Evolutionary conservation across 2,329 filamentous ascomycete genomes (phyloP).

Genomic region (Aspergillus sp.): DNA sequence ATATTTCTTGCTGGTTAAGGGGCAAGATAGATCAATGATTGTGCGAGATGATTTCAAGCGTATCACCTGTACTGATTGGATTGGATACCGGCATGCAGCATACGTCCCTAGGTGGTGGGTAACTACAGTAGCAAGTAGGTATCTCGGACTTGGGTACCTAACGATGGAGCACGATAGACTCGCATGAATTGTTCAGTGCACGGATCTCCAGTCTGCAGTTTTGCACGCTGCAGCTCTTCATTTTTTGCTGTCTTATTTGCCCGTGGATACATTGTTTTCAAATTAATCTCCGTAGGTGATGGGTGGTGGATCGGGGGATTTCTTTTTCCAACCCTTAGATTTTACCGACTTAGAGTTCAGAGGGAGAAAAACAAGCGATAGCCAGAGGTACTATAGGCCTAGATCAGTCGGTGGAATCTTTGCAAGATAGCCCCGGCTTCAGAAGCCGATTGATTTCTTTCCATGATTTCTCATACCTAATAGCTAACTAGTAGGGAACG

Average conservation of each 20-base stretch:
- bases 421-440: background rate
- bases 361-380: too few species aligned
- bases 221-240: background rate
- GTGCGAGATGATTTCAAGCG: background rate
- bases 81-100: background rate
- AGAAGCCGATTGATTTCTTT: background rate
- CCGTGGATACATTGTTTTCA: background rate
- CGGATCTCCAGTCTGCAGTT: background rate
- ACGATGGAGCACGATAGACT: background rate
- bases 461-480: background rate
- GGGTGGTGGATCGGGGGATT: background rate
- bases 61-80: background rate
- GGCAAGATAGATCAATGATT: background rate
- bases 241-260: too few species aligned
- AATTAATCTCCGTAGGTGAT: background rate
- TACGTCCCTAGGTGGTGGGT: too few species aligned
- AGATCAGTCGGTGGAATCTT: background rate
- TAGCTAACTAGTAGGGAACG: constrained; percentile 23
- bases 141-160: background rate
- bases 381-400: background rate
- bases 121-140: background rate
- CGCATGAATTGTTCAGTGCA: background rate
- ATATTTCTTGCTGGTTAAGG: too few species aligned
- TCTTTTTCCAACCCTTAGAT: background rate
- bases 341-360: too few species aligned